Evolutionary conservation across 805 yeast genomes (phyloP), one percentile per base, ranked within the genome.

Genomic region (Vanderwaltozyma verrucispora): DNA sequence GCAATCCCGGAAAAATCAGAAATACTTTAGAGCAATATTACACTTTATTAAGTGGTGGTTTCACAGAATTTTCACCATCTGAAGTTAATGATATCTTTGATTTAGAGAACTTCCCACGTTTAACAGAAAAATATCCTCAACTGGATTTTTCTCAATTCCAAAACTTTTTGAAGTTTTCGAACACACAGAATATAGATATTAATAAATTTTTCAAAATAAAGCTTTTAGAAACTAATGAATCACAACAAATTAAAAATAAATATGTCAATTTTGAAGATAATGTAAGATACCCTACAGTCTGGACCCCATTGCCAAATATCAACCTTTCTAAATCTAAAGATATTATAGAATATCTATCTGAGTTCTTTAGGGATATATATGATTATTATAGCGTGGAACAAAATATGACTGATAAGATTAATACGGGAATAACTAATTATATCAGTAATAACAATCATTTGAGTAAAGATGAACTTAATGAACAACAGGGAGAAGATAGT

Each of bases 1-100:
- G 50, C 3, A 76, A 84, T 18, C 76, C 72, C 50, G 80, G 79
- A 5, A 49, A 56, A 1, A 75, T 87, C 7, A 61, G 80, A 45
- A 53, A 54, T 17, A 81, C 80, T 48, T 48, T 86, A 21, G 77
- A 77, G 38, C 58, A 60, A 28, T 56, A 62, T 39, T 71, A 68
- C 42, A 59, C 57, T n/a, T 71, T 68, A 40, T 47, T 74, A 5
- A 68, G 76, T 17, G 72, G 77, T 18, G 60, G 62, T 2, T 56
- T 49, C 32, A 43, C 47, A 5, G 48, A 46, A 12, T 55, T 52
- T 32, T 44, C 66, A 5, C 40, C 39, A 2, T 25, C 31, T 5
- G 41, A 37, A 5, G 30, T 36, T 17, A 37, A 41, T 5, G 36
- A 40, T 19, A 24, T 35, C 3, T 39, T 40, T 33, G 37, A 52